These are phyloP conservation scores for Teunomyces lycoperdinae DNA, from an alignment of 805 yeast genomes.

Conservation along the genomic window DNA sequence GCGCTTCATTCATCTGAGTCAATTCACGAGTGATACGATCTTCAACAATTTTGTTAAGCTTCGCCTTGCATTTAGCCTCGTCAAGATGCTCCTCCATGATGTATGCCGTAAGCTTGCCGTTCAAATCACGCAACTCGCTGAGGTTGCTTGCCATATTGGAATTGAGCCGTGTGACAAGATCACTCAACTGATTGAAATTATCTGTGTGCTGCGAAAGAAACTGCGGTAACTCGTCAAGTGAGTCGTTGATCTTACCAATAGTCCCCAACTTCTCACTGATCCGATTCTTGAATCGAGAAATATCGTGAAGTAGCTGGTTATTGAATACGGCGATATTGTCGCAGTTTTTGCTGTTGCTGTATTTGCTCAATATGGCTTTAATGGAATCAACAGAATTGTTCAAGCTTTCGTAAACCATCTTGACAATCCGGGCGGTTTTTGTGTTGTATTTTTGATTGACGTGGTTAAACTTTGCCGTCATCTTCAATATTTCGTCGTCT, in stretches of 20 bases:
- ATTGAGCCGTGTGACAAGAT: slow-evolving; percentile 2
- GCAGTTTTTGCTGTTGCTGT: slow-evolving; percentile 3
- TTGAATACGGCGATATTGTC: slow-evolving; percentile 3
- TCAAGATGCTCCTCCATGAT: slow-evolving; percentile 14
- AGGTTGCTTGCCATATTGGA: slow-evolving; percentile 5
- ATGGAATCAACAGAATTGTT: slow-evolving; percentile 9
- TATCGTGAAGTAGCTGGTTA: slow-evolving; percentile 2
- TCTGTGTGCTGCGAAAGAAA: slow-evolving; percentile 9
- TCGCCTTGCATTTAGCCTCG: slow-evolving; percentile 2
- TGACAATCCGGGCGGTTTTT: slow-evolving; percentile 10
- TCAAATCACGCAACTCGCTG: slow-evolving; percentile 2
- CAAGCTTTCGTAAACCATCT: slow-evolving; percentile 10
- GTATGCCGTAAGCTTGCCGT: slow-evolving; percentile 14
- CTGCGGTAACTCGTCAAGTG: slow-evolving; percentile 7
- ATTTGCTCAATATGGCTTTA: slow-evolving; percentile 2
- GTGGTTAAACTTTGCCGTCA: slow-evolving; percentile 9
- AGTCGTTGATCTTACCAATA: slow-evolving; percentile 7
- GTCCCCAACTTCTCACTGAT: slow-evolving; percentile 6
- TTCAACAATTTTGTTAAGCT: slow-evolving; percentile 1
- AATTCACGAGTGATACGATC: background rate
- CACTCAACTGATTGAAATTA: slow-evolving; percentile 5
- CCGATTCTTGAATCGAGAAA: slow-evolving; percentile 5
- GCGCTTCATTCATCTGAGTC: slow-evolving; percentile 2
- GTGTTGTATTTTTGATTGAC: slow-evolving; percentile 10
- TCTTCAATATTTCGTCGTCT: slow-evolving; percentile 4